Base-by-base conservation (phyloP, 345 rosid species). In the Dipteronia dyeriana region DNA sequence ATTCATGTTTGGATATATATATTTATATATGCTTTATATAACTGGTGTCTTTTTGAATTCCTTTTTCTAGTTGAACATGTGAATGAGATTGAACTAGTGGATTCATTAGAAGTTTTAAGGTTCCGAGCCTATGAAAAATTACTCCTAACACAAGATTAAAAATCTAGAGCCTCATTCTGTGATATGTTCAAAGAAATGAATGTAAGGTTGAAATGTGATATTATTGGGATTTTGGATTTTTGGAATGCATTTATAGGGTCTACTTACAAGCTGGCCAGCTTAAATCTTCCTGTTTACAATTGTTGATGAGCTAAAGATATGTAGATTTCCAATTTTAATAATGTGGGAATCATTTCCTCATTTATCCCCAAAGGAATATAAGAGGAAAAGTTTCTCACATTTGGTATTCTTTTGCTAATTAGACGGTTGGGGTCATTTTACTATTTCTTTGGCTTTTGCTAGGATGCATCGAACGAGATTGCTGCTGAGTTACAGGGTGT, bases 391-490 rank as follows among this genome's bases (percentile, higher is more conserved):
- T 51, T 17, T 7, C 13, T 71, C 10, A 26, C 13, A 31, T 54
- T 49, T 49, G 57, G 10, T 20, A 43, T 39, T 59, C 51, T 39
- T 78, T 78, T n/a, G 56, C 68, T 57, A 14, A 11, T 61, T 19
- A 61, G 9, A 51, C 3, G 5, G 9, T 63, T 41, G 60, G 47
- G 34, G 34, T 38, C 39, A 22, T 22, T 26, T 64, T 16, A 19
- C 12, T 31, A 29, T 49, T 69, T 68, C 12, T 75, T 53, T 65
- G 66, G 20, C 71, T 66, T 34, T 68, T 59, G 23, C 65, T 78
- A 86, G 90, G 91, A 88, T 83, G 88, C 84, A 56, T 80, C 91
- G 3, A 83, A 85, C 66, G 88, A 88, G 81, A 86, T 86, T 70
- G 56, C 88, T 2, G 84, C 84, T 0, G 91, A 88, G 82, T 84